phyloP scores from a whole-genome alignment of 1,284 basidiomycete genomes.

The Ustilago loliicola region DNA sequence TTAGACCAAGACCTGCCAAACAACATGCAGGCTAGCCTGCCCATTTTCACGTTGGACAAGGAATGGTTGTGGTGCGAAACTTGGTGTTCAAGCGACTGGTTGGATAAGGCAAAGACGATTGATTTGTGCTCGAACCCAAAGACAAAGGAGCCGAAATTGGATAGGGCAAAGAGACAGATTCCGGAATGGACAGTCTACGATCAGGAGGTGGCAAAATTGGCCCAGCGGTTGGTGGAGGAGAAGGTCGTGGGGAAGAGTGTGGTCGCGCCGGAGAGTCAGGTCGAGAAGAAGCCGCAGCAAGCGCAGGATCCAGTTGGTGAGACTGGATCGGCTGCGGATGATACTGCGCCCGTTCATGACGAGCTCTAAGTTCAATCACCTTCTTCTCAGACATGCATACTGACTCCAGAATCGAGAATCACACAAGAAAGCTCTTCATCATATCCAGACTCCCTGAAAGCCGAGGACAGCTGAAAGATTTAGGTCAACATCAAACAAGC shows the following conservation, averaged over 20 bases:
- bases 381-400: neutral
- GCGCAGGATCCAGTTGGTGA: neutral
- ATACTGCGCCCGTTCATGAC: constrained; percentile 17
- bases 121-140: constrained; percentile 71
- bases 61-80: constrained; percentile 71
- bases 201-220: constrained; percentile 70
- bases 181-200: constrained; percentile 98
- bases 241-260: constrained; percentile 31
- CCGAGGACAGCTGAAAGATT: neutral
- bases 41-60: constrained; percentile 64
- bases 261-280: constrained; percentile 37
- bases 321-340: neutral
- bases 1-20: constrained; percentile 80
- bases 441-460: neutral
- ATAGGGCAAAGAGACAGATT: constrained; percentile 86
- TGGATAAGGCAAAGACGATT: constrained; percentile 66
- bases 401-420: neutral
- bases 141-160: constrained; percentile 91
- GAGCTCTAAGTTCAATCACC: constrained; percentile 13
- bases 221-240: constrained; percentile 57
- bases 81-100: constrained; percentile 65
- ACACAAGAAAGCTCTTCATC: neutral
- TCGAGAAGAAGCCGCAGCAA: constrained; percentile 8
- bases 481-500: neutral
- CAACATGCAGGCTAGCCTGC: constrained; percentile 60